phyloP scores from a whole-genome alignment of 768 basidiomycete genomes.

The Boletus sp. region DNA sequence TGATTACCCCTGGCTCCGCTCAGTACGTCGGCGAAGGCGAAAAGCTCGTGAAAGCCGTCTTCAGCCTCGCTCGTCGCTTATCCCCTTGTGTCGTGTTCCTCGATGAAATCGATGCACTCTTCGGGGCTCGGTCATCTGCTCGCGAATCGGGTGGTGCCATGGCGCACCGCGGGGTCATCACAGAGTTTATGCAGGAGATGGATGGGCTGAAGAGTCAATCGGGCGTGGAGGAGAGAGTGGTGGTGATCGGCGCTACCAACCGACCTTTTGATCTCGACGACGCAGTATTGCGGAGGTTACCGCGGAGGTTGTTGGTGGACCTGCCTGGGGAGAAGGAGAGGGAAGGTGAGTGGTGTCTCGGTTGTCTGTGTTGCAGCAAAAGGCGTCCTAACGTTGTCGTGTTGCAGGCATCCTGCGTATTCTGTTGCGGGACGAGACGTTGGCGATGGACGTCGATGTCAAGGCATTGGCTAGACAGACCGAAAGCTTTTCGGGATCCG shows the following conservation, averaged over 20 bases:
- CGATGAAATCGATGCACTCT: constrained; percentile 92
- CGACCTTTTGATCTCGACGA: constrained; percentile 89
- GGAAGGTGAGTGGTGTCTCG: constrained; percentile 53
- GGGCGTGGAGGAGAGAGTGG: constrained; percentile 68
- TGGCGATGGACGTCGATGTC: constrained; percentile 64
- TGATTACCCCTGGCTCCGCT: constrained; percentile 3
- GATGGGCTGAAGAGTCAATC: constrained; percentile 73
- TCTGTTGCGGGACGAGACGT: constrained; percentile 73
- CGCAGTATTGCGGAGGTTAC: constrained; percentile 85
- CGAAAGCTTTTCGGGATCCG: constrained; percentile 89
- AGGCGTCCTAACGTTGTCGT: constrained; percentile 3
- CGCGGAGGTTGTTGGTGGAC: constrained; percentile 84
- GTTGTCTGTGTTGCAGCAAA: neutral
- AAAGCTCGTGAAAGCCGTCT: constrained; percentile 86
- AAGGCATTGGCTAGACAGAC: constrained; percentile 64
- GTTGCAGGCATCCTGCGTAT: constrained; percentile 81
- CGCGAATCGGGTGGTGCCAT: constrained; percentile 76
- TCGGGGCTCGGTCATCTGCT: constrained; percentile 78
- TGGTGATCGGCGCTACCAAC: constrained; percentile 94
- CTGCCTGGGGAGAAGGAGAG: constrained; percentile 85
- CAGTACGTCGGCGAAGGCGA: constrained; percentile 90
- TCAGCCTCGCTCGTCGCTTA: constrained; percentile 78
- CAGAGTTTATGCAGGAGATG: constrained; percentile 97
- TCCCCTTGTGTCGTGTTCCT: constrained; percentile 93
- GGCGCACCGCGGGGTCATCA: constrained; percentile 85